phyloP scores from a whole-genome alignment of 2,329 filamentous ascomycete genomes.

The Aspergillus chevalieri region DNA sequence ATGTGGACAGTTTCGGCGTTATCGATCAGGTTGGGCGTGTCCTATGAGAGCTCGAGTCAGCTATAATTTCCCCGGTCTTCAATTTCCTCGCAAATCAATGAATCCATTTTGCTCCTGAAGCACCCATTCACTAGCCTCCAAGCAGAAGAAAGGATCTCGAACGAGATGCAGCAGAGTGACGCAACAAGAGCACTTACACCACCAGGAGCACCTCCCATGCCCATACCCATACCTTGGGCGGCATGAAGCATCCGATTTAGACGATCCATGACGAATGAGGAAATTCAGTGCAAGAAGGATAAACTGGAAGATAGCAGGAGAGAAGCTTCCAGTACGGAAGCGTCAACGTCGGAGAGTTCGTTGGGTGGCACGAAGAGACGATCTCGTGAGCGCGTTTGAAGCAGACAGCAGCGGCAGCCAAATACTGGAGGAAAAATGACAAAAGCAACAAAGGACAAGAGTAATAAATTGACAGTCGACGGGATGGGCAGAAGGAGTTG shows the following conservation, averaged over 20 bases:
- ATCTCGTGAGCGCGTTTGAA: neutral
- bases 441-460: conserved; percentile 2
- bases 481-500: conserved; percentile 6
- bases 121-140: neutral
- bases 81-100: neutral
- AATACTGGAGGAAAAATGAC: conserved; percentile 1
- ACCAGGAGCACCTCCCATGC: conserved; percentile 27
- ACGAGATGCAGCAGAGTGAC: neutral
- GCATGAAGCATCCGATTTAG: conserved; percentile 80
- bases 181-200: conserved; percentile 29
- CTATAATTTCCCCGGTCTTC: neutral
- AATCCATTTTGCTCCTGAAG: neutral
- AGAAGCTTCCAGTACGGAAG: conserved; percentile 28
- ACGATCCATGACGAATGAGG: conserved; percentile 66
- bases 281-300: conserved; percentile 12
- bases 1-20: conserved; percentile 99
- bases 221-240: conserved; percentile 56
- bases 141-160: neutral
- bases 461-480: conserved; percentile 6
- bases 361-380: neutral
- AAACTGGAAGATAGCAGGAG: conserved; percentile 10
- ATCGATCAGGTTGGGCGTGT: conserved; percentile 87
- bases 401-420: neutral
- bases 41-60: conserved; percentile 47
- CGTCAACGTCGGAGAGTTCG: conserved; percentile 3